These are phyloP conservation scores for Zychaea mexicana DNA, from an alignment of 371 early-diverging fungal genomes.

Conservation along the genomic window DNA sequence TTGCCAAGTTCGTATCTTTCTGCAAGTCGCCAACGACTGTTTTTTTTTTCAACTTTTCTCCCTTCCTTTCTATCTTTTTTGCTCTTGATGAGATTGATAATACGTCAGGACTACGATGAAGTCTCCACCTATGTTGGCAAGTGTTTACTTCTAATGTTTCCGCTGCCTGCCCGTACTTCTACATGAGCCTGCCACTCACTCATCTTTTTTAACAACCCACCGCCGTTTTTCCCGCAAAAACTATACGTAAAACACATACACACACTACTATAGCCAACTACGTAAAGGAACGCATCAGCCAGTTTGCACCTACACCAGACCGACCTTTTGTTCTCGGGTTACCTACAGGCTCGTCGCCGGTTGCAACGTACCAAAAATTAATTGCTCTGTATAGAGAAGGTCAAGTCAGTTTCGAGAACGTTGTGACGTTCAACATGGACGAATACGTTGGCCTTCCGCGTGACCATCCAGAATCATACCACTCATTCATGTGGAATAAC, in stretches of 20 bases:
- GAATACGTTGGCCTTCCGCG: slow-evolving; percentile 59
- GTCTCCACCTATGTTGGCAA: slow-evolving; percentile 67
- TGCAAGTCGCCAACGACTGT: slow-evolving; percentile 6
- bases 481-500: slow-evolving; percentile 63
- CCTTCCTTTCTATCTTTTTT: not conserved
- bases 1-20: not conserved
- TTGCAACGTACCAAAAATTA: slow-evolving; percentile 49
- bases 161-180: not conserved
- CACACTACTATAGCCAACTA: slow-evolving; percentile 26
- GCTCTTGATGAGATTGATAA: slow-evolving; percentile 67
- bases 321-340: slow-evolving; percentile 85
- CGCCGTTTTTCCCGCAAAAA: slow-evolving; percentile 23
- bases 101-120: slow-evolving; percentile 67
- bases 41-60: slow-evolving; percentile 1
- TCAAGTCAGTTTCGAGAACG: slow-evolving; percentile 61
- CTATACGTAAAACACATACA: slow-evolving; percentile 5
- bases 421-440: slow-evolving; percentile 61
- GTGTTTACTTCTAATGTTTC: slow-evolving; percentile 6
- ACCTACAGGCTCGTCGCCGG: slow-evolving; percentile 66
- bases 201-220: no score
- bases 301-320: slow-evolving; percentile 73
- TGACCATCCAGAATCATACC: slow-evolving; percentile 66
- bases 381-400: slow-evolving; percentile 53
- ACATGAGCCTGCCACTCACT: no score
- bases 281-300: slow-evolving; percentile 51